Conservation (phyloP, 2,329 filamentous ascomycete species). For the Colletotrichum sp. region DNA sequence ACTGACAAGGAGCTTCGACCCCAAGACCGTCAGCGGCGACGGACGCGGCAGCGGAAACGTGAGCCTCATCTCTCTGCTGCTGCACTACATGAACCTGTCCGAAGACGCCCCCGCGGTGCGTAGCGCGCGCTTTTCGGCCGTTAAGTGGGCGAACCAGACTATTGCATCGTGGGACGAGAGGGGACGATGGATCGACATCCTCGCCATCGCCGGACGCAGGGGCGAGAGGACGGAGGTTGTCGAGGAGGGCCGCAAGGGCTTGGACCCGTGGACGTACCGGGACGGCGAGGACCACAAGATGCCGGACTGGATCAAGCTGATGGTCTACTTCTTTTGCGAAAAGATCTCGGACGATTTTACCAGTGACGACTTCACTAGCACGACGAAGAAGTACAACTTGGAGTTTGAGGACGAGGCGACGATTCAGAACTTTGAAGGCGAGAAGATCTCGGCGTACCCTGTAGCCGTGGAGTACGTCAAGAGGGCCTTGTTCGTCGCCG, state of each 20-base stretch:
- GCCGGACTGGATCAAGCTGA: constrained; percentile 59
- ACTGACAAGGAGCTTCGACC: constrained; percentile 56
- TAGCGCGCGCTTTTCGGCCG: constrained; percentile 80
- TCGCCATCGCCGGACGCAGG: constrained; percentile 72
- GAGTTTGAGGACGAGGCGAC: constrained; percentile 30
- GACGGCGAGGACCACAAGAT: constrained; percentile 30
- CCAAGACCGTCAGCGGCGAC: constrained; percentile 33
- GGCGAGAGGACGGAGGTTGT: constrained; percentile 81
- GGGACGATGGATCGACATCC: constrained; percentile 86
- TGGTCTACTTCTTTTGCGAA: constrained; percentile 51
- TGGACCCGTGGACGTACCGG: constrained; percentile 69
- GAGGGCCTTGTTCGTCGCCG: constrained; percentile 56
- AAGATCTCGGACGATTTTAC: constrained; percentile 2
- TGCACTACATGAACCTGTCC: constrained; percentile 68
- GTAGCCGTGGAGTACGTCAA: constrained; percentile 73
- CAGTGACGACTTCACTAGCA: not conserved
- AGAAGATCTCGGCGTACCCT: constrained; percentile 62
- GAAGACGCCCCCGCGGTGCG: constrained; percentile 60
- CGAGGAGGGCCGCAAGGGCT: constrained; percentile 87
- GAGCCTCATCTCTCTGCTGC: constrained; percentile 59
- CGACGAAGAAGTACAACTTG: constrained; percentile 2
- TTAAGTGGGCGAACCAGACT: constrained; percentile 90
- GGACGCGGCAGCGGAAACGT: not conserved
- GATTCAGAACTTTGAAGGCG: constrained; percentile 53
- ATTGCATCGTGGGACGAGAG: constrained; percentile 79